Conservation (phyloP, 2,329 filamentous ascomycete species). For the Leptographium procerum region DNA sequence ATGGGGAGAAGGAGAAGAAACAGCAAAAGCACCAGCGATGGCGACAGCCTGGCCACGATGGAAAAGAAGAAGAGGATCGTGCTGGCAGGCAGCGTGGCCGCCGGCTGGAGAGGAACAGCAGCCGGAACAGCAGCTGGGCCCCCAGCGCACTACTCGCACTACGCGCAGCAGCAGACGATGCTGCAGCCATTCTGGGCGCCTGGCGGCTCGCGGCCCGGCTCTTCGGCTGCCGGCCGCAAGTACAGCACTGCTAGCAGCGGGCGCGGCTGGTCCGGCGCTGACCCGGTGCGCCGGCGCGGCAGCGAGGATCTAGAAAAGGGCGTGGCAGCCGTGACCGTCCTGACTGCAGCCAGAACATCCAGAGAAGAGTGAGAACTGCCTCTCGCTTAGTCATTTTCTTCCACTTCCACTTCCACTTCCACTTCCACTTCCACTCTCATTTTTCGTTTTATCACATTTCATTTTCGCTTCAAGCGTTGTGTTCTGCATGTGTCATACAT, state of each 20-base stretch:
- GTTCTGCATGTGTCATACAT: no score
- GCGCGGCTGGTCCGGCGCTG: constrained; percentile 1
- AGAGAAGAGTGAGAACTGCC: background rate
- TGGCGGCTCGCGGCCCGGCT: background rate
- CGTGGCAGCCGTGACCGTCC: background rate
- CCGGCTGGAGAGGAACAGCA: no score
- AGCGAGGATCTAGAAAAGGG: constrained; percentile 8
- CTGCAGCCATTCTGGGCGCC: background rate
- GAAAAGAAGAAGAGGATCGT: background rate
- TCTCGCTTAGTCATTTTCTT: no score
- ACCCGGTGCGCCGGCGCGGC: background rate
- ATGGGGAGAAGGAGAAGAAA: no score
- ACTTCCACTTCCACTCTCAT: no score
- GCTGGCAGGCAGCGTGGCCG: background rate
- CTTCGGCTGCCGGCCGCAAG: background rate
- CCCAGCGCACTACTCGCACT: background rate
- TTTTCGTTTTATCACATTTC: no score
- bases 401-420: no score
- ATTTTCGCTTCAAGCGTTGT: no score
- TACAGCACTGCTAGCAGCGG: constrained; percentile 3
- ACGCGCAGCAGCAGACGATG: background rate
- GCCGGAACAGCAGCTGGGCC: no score
- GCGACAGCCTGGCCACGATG: background rate
- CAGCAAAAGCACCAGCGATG: background rate
- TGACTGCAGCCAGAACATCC: background rate